Conservation (phyloP, 192 early-diverging fungal genomes). For the Powellomyces hirtus region DNA sequence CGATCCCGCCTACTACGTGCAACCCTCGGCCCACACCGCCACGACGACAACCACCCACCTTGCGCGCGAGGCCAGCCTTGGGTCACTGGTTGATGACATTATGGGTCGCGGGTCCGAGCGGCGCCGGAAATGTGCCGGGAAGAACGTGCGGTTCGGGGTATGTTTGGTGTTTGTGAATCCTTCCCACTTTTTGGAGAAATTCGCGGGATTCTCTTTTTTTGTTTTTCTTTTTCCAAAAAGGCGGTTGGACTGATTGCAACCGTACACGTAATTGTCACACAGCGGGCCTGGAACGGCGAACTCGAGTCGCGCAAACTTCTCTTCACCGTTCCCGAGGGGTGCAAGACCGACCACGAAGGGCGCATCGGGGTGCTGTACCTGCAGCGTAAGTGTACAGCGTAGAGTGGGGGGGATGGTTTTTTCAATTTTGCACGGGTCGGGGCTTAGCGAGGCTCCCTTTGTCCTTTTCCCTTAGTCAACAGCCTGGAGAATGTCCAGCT, state of each 20-base stretch:
- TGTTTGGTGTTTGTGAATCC: not conserved
- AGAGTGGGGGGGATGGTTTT: too few relatives aligned
- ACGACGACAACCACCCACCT: not conserved
- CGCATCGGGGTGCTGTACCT: conserved; percentile 19
- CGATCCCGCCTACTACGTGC: not conserved
- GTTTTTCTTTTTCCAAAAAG: too few relatives aligned
- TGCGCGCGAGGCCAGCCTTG: not conserved
- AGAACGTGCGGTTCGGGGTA: conserved; percentile 17
- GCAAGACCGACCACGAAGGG: not conserved
- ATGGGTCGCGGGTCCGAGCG: conserved; percentile 16
- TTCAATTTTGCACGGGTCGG: too few relatives aligned
- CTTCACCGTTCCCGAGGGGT: not conserved
- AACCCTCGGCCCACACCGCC: not conserved
- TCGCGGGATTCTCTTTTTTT: not conserved
- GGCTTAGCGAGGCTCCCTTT: too few relatives aligned
- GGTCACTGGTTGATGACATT: conserved; percentile 17
- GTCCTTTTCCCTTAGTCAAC: not conserved
- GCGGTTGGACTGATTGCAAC: too few relatives aligned
- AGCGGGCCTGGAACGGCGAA: conserved; percentile 29
- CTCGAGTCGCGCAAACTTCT: conserved; percentile 4
- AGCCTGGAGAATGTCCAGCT: not conserved
- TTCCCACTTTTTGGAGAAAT: not conserved
- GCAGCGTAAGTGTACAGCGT: conserved; percentile 13
- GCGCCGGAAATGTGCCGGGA: not conserved
- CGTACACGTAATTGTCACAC: too few relatives aligned